These are phyloP conservation scores for Colletotrichum liaoningense DNA, from an alignment of 2,329 filamentous ascomycete species.

Conservation along the genomic window DNA sequence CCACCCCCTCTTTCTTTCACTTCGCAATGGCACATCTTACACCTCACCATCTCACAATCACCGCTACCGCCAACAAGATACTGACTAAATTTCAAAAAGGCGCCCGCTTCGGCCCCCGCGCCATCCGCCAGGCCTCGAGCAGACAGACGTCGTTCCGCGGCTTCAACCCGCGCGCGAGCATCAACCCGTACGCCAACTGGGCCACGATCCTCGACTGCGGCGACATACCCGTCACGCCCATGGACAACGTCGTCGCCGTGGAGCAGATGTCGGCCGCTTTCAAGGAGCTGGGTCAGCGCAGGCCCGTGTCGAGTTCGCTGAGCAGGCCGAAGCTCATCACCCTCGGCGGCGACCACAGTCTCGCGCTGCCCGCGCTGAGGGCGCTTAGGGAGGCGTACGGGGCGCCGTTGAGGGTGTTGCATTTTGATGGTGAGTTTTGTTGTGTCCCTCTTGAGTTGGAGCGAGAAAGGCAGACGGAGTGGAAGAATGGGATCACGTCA, in stretches of 20 bases:
- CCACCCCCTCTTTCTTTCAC: not conserved
- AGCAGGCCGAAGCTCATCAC: constrained; percentile 70
- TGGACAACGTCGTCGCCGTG: constrained; percentile 86
- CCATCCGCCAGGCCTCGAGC: constrained; percentile 85
- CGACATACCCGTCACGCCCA: constrained; percentile 87
- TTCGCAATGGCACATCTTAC: not conserved
- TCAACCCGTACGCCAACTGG: constrained; percentile 88
- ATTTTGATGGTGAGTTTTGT: constrained; percentile 69
- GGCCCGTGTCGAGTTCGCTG: constrained; percentile 46
- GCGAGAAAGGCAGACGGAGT: not conserved
- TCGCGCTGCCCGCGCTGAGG: constrained; percentile 76
- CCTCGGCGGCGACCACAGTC: constrained; percentile 79
- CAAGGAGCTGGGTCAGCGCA: constrained; percentile 68
- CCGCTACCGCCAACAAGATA: not conserved
- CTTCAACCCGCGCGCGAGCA: constrained; percentile 81
- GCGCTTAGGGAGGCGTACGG: constrained; percentile 73
- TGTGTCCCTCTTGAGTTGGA: too few relatives aligned
- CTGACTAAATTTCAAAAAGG: constrained; percentile 48
- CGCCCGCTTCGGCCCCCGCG: constrained; percentile 86
- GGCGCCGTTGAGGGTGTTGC: constrained; percentile 74
- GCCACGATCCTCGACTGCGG: constrained; percentile 88
- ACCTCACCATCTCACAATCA: too few relatives aligned
- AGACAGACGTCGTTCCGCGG: constrained; percentile 84
- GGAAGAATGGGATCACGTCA: not conserved
- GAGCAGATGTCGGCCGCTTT: constrained; percentile 88